phyloP scores from a whole-genome alignment of 805 yeast genomes.

The Pichia occidentalis region DNA sequence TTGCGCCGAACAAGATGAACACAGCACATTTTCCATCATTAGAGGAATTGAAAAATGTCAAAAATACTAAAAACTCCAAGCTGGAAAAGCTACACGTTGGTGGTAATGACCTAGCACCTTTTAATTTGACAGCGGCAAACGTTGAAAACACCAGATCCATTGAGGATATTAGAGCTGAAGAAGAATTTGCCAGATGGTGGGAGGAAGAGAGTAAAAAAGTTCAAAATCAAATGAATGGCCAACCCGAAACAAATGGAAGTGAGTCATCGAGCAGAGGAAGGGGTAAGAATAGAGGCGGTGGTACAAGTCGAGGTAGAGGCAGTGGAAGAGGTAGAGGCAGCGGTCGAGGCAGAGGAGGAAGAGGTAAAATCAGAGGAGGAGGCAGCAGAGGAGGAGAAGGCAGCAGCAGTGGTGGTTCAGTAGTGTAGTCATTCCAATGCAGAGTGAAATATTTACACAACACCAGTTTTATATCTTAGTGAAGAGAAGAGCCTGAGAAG shows the following conservation, averaged over 20 bases:
- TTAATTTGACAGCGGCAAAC: not conserved
- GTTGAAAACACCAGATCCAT: constrained; percentile 32
- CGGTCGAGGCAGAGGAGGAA: not conserved
- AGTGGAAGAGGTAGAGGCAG: not conserved
- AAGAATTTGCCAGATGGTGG: constrained; percentile 87
- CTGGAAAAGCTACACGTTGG: not conserved
- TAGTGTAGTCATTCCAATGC: no score
- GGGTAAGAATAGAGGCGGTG: not conserved
- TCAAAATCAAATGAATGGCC: constrained; percentile 35
- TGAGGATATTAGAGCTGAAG: constrained; percentile 72
- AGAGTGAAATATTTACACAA: no score
- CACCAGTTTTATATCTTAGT: no score
- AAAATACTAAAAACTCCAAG: not conserved
- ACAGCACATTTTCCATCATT: constrained; percentile 19
- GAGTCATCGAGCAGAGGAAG: not conserved
- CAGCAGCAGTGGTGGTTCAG: not conserved
- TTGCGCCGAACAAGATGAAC: constrained; percentile 38
- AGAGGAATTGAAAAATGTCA: constrained; percentile 10
- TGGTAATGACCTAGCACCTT: not conserved
- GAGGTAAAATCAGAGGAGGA: constrained; percentile 1
- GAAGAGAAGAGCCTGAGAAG: no score
- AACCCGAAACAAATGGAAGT: constrained; percentile 9
- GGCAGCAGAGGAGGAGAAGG: constrained; percentile 1
- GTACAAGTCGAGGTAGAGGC: not conserved
- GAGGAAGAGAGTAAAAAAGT: constrained; percentile 65